Evolutionary conservation across 2,329 filamentous ascomycete genomes (phyloP), one percentile per base, ranked within the genome.

Genomic region (Colletotrichum endophyticum): DNA sequence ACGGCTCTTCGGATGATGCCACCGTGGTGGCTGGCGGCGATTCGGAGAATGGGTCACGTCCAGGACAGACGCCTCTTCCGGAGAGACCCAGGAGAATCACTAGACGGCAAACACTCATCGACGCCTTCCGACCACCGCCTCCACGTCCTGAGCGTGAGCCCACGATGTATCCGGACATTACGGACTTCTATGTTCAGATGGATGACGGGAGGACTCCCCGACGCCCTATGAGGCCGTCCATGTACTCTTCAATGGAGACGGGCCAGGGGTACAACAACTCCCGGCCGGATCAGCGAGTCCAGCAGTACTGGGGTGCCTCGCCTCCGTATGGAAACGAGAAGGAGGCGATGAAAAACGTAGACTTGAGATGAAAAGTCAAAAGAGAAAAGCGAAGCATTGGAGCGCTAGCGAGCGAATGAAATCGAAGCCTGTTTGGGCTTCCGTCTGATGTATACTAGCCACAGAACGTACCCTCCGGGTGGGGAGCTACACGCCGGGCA

Each of bases 21-120:
- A 56, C 57, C 7, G 34, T 22, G 11, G 64, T 32, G 8, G 57
- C 30, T 19, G 16, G 16, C 19, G 16, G 16, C 19, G 36, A 59
- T 22, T 22, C 56, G 30, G 70, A 30, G 3, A 9, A n/a, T 25
- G 39, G 63, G 6, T 44, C 25, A 39, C 36, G 39, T 12, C 25
- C 19, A 28, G 30, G 57, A n/a, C 28, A 57, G 4, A n/a, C 36
- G 32, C 27, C 59, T 7, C 59, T 77, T 25, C 72, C 75, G 6
- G 36, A 72, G 16, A 77, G 75, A n/a, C 68, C 75, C n/a, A 71
- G 69, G 25, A 61, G 75, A 16, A 49, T 77, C 22, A 78, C 68
- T 5, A 77, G 75, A 25, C 64, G 77, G 25, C 68, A 75, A 27
- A 77, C 75, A 16, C 28, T 78, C 25, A 59, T 78, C 16, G 75